phyloP scores from a whole-genome alignment of 1,139 yeast genomes.

The Meyerozyma carpophila region DNA sequence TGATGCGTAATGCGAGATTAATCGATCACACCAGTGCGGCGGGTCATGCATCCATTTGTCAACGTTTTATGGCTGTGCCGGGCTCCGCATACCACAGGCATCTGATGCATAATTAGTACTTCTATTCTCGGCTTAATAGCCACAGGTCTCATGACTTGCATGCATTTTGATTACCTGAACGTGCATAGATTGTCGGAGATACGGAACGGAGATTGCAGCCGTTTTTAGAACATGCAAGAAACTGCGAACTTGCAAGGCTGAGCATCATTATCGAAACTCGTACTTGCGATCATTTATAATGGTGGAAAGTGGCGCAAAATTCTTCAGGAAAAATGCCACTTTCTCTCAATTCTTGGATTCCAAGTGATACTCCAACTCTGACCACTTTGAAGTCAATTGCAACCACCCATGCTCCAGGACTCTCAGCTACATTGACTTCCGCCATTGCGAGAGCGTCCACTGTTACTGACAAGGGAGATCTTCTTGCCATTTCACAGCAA shows the following conservation, averaged over 20 bases:
- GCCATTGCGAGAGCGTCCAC: slow-evolving; percentile 9
- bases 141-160: too few relatives aligned
- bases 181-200: not conserved
- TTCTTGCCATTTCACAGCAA: slow-evolving; percentile 14
- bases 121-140: too few relatives aligned
- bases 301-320: not conserved
- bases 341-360: not conserved
- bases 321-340: not conserved
- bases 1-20: too few relatives aligned
- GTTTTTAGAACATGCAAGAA: not conserved
- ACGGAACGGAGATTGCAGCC: not conserved
- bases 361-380: slow-evolving; percentile 7
- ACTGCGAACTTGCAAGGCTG: not conserved
- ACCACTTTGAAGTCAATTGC: slow-evolving; percentile 15
- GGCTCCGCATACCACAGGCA: too few relatives aligned
- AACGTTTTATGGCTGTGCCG: too few relatives aligned
- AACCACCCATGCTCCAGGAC: slow-evolving; percentile 17
- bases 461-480: slow-evolving; percentile 1
- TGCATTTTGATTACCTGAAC: not conserved
- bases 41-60: too few relatives aligned
- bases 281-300: not conserved
- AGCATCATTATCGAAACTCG: not conserved
- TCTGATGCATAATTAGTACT: too few relatives aligned
- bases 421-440: slow-evolving; percentile 7
- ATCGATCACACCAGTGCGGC: too few relatives aligned